Evolutionary conservation across 768 basidiomycete genomes (phyloP).

Genomic region (Wakefieldia striispora): DNA sequence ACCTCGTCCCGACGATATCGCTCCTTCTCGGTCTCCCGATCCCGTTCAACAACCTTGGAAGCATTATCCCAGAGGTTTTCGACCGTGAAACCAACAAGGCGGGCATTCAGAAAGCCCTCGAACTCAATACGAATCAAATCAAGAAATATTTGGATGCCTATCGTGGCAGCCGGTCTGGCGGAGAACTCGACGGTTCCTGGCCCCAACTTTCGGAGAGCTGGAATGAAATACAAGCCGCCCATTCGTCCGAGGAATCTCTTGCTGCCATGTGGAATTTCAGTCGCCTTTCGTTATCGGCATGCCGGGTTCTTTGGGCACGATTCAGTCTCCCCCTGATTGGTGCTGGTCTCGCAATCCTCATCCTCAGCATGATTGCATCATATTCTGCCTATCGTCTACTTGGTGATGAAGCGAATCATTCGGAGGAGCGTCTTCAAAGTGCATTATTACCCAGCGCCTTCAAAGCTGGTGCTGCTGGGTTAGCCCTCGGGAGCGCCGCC

Average conservation of each 20-base stretch:
- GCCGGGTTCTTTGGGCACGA: constrained; percentile 91
- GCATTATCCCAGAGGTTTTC: constrained; percentile 90
- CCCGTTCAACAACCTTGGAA: constrained; percentile 94
- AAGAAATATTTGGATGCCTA: constrained; percentile 75
- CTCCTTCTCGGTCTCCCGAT: constrained; percentile 91
- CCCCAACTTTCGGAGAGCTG: constrained; percentile 45
- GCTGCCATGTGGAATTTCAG: constrained; percentile 22
- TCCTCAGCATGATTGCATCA: constrained; percentile 50
- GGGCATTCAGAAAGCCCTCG: constrained; percentile 56
- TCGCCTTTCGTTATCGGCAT: constrained; percentile 47
- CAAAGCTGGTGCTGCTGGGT: constrained; percentile 34
- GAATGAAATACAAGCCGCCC: constrained; percentile 31
- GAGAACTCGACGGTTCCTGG: constrained; percentile 73
- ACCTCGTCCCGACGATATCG: constrained; percentile 84
- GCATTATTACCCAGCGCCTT: constrained; percentile 33
- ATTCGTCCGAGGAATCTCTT: constrained; percentile 22
- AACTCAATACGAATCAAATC: constrained; percentile 74
- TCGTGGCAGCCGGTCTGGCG: constrained; percentile 62
- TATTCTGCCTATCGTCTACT: constrained; percentile 56
- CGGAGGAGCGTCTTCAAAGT: constrained; percentile 43
- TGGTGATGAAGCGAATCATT: constrained; percentile 33
- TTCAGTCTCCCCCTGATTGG: constrained; percentile 81
- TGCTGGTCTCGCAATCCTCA: constrained; percentile 65
- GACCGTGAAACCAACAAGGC: constrained; percentile 39
- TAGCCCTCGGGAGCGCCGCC: constrained; percentile 36